Evolutionary conservation across 352 stramenopile genomes (phyloP).

Genomic region (Phytopythium oedochilum): DNA sequence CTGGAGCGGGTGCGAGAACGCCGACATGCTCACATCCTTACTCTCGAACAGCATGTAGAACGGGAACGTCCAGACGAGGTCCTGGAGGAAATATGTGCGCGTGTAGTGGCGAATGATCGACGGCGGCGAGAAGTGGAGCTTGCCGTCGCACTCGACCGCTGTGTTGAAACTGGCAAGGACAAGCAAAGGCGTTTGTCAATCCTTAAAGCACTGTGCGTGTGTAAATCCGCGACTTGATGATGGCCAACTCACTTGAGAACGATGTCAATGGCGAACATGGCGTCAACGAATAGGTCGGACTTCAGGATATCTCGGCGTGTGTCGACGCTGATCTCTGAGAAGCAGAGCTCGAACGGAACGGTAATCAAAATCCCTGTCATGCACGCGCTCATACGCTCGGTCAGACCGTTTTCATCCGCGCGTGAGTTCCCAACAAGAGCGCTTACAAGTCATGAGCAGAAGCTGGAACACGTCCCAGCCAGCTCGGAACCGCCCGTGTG

Average conservation of each 20-base stretch:
- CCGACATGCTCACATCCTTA: slow-evolving; percentile 12
- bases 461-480: slow-evolving; percentile 58
- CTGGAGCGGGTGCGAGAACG: slow-evolving; percentile 14
- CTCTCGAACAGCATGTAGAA: slow-evolving; percentile 54
- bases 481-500: slow-evolving; percentile 47
- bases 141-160: slow-evolving; percentile 64
- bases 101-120: slow-evolving; percentile 55
- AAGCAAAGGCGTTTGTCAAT: not conserved
- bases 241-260: slow-evolving; percentile 47
- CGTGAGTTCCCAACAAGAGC: not conserved
- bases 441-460: slow-evolving; percentile 56
- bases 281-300: slow-evolving; percentile 61
- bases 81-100: slow-evolving; percentile 45
- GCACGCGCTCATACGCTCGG: not conserved
- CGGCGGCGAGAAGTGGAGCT: slow-evolving; percentile 55
- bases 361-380: slow-evolving; percentile 48
- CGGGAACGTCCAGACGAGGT: slow-evolving; percentile 63
- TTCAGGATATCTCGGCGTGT: slow-evolving; percentile 35
- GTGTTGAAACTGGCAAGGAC: slow-evolving; percentile 59
- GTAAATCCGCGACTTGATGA: not conserved
- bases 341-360: slow-evolving; percentile 70
- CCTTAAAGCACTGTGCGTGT: not conserved
- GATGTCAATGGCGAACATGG: slow-evolving; percentile 64
- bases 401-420: not conserved
- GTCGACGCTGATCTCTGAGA: slow-evolving; percentile 26